Evolutionary conservation across 768 basidiomycete species (phyloP).

Genomic region (Crepidotus variabilis): DNA sequence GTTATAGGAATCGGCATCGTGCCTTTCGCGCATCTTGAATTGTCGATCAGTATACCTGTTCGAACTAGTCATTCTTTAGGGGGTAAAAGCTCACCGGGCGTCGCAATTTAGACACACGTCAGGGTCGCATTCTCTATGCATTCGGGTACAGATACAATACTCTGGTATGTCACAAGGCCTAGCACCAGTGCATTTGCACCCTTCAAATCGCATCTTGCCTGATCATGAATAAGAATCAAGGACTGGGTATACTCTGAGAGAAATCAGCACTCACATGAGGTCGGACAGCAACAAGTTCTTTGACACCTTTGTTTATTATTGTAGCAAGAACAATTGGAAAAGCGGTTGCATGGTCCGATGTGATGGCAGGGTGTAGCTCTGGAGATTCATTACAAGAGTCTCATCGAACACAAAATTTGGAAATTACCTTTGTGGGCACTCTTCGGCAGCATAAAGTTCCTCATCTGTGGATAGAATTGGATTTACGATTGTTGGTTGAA

Average conservation of each 20-base stretch:
- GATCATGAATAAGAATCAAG: slow-evolving; percentile 5
- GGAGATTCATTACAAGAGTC: neutral
- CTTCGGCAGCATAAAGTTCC: neutral
- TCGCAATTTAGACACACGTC: slow-evolving; percentile 43
- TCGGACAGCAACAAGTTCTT: slow-evolving; percentile 43
- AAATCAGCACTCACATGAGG: slow-evolving; percentile 29
- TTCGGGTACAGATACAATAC: slow-evolving; percentile 33
- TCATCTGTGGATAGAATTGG: neutral
- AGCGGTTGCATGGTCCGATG: slow-evolving; percentile 39
- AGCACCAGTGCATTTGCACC: slow-evolving; percentile 31
- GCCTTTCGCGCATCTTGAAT: neutral
- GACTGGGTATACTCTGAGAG: neutral
- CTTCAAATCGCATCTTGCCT: slow-evolving; percentile 40
- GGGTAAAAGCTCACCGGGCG: slow-evolving; percentile 26
- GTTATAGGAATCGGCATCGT: neutral
- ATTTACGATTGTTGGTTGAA: neutral
- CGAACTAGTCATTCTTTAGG: no score
- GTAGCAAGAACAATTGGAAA: slow-evolving; percentile 37
- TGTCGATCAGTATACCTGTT: neutral
- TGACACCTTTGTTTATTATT: slow-evolving; percentile 37
- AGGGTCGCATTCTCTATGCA: slow-evolving; percentile 47
- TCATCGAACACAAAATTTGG: neutral
- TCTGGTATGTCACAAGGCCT: slow-evolving; percentile 12
- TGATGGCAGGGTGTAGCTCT: slow-evolving; percentile 42
- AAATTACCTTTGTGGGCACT: neutral